phyloP scores from a whole-genome alignment of 495 filamentous ascomycete species.

The Pseudoneurospora amorphoporcata region DNA sequence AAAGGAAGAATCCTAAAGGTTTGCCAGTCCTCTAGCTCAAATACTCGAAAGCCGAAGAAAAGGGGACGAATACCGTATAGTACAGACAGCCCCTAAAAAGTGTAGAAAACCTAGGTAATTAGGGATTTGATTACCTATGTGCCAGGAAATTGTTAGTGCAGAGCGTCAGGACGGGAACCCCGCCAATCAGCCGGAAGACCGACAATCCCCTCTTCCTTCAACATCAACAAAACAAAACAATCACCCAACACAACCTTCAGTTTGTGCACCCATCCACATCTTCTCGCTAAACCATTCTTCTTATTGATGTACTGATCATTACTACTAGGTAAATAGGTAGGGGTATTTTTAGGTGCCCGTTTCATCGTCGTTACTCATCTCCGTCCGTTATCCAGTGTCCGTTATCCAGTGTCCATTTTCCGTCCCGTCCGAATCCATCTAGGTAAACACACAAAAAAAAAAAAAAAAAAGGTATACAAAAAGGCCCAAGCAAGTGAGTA shows the following conservation, averaged over 20 bases:
- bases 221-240: neutral
- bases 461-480: neutral
- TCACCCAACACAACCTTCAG: neutral
- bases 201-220: too few species aligned
- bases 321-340: neutral
- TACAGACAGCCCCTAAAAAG: too few species aligned
- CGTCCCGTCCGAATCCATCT: neutral
- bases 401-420: neutral
- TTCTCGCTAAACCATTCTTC: neutral
- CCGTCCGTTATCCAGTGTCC: neutral
- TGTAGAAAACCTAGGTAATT: too few species aligned
- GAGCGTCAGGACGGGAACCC: too few species aligned
- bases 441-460: neutral
- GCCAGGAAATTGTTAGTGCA: too few species aligned
- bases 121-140: too few species aligned
- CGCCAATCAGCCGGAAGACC: too few species aligned
- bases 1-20: too few species aligned
- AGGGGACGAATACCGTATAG: too few species aligned
- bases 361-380: neutral
- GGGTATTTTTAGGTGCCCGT: neutral
- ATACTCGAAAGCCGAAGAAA: too few species aligned
- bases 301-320: neutral
- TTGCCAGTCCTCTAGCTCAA: too few species aligned
- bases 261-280: neutral
- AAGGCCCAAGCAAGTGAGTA: neutral